Evolutionary conservation across 805 yeast species (phyloP), one percentile per base, ranked within the genome.

Genomic region (Candida peoriensis): DNA sequence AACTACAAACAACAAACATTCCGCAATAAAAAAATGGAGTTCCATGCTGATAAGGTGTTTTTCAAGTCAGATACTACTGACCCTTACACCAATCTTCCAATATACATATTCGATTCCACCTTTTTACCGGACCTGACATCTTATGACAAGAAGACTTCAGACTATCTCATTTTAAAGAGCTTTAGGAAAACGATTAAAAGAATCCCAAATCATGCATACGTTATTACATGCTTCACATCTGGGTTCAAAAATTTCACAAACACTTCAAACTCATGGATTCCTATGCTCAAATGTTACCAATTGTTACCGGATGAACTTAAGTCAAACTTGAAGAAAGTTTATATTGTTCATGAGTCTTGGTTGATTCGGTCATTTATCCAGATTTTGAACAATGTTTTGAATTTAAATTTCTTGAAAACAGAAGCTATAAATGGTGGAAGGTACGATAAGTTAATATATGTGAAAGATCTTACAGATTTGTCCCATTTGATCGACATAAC

Each of bases 271-370:
- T 63, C 68, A 30, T 78, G 94, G 88, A 67, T 80, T 7, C 81
- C 87, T 74, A 84, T 87, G 39, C 64, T 76, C n/a, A 69, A 64
- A 32, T 66, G 76, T 35, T 76, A 71, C 52, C 60, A 73, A 42
- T 60, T 74, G 43, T 68, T 90, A 19, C 77, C 90, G 2, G 68
- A 72, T 12, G 66, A 66, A 5, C 60, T 69, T 28, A 72, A 75
- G 40, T 70, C 72, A 34, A 66, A 72, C 36, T 58, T 90, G 28
- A 61, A 63, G 33, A 80, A 76, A 49, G 65, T 87, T 3, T 82
- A 80, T 43, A 72, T 89, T 20, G 95, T 90, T 3, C 97, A 90
- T 58, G 96, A 89, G 46, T 81, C 83, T 30, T 88, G 96, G 93
- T 74, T 89, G 60, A 74, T 86, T 19, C 76, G 87, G 47, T 80